Evolutionary conservation across 2,329 filamentous ascomycete species (phyloP), one percentile per base, ranked within the genome.

Genomic region (Huntiella moniliformis): DNA sequence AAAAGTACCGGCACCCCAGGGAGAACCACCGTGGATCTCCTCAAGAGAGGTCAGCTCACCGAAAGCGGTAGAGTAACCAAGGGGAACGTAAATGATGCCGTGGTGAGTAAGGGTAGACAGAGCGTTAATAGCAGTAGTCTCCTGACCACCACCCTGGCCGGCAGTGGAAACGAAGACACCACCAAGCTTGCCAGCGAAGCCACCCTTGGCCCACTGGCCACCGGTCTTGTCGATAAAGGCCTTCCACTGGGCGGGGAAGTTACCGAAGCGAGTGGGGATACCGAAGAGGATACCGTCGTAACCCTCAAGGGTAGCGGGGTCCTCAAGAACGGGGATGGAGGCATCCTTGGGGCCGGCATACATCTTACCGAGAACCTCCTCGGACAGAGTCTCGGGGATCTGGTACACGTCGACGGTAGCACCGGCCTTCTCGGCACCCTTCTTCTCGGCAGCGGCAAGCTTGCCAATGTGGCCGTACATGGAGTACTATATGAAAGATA

Each of bases 181-280:
- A 46, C 82, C 88, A 58, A 85, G 79, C 71, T 96, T 96, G 67
- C 87, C 87, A 65, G 70, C 76, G 70, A 73, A 87, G 54, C 68
- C 76, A 52, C 88, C 88, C 11, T 65, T 62, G 51, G 71, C 65
- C 91, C 91, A 96, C 63, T 91, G 82, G 55, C 73, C 70, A 58
- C 88, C 88, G 17, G 85, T 87, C 65, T 74, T 73, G 70, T 98
- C 91, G 82, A 86, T 92, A 71, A 86, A 88, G 37, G 76, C 59
- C 71, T 91, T 95, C 82, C 82, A 95, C 67, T 98, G 91, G 13
- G 80, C 83, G 42, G 88, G 87, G 73, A 94, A 94, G 76, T 92
- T 96, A 56, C 91, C 91, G 67, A 84, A 98, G 54, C 91, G 77
- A 44, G 91, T 98, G 50, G 91, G 91, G 61, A 96, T 91, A 54